Base-by-base conservation (phyloP, 2,329 filamentous ascomycete species). In the Lecanoromycetidae sp. region DNA sequence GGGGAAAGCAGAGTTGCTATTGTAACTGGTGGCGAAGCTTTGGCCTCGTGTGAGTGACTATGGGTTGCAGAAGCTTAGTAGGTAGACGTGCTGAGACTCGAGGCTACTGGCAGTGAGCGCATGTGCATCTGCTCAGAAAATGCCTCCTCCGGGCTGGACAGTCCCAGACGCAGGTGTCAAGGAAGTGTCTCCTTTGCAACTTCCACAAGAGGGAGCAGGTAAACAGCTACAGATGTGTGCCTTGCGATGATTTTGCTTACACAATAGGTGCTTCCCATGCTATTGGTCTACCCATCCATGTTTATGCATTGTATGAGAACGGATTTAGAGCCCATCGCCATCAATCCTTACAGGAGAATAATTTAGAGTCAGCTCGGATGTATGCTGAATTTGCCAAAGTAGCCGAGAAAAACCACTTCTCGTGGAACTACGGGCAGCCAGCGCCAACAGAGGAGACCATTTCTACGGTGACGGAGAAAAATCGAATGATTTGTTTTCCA, bases 401-500 rank as follows among this genome's bases (percentile, higher is more conserved):
- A 0, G 74, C 78, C 1, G 68, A 70, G 41, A 56, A 61, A 4
- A 74, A 79, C 40, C 63, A 66, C 1, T 67, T 68, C 51, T 71
- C 78, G 0, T 84, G 80, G 80, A 74, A 67, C 46, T 70, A 72
- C 55, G 74, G 72, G 0, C 64, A 65, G 41, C 54, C 58, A 0
- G 60, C 66, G 0, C 66, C 70, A 33, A 70, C 66, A 0, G 64
- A 68, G n/a, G 60, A 74, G 17, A 61, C 59, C 0, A 82, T 84
- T 53, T 70, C 67, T 1, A 73, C 66, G 0, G 65, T 79, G 2
- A 68, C 68, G 0, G 67, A 68, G 56, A 72, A 66, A 53, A 84
- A 83, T 55, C 66, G 80, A 15, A 79, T 83, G 73, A 82, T 84
- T 45, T 82, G 77, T 57, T 74, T 70, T 40, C 80, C 80, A 82